Conservation (phyloP, 1,284 basidiomycete genomes). For the Phellopilus nigrolimitatus region DNA sequence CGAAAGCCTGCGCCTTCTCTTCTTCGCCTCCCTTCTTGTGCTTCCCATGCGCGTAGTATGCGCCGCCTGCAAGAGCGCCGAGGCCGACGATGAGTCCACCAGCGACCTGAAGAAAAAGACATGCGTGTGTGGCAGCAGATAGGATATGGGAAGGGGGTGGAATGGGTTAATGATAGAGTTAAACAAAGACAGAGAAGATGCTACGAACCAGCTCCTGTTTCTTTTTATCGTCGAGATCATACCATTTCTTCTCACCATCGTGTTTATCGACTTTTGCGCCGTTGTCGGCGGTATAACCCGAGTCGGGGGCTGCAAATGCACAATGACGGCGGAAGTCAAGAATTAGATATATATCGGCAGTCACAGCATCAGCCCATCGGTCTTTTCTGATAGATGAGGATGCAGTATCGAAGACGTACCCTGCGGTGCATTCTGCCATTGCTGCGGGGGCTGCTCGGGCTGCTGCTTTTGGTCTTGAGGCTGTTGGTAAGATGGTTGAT, state of each 20-base stretch:
- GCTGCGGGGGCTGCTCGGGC: conserved; percentile 6
- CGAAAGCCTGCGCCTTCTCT: conserved; percentile 51
- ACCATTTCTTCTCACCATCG: conserved; percentile 54
- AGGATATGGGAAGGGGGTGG: background rate
- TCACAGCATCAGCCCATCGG: background rate
- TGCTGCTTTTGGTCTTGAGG: conserved; percentile 16
- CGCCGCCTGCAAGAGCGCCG: conserved; percentile 43
- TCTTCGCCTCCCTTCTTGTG: conserved; percentile 56
- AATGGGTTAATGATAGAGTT: background rate
- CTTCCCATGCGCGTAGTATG: conserved; percentile 44
- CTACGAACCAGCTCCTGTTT: conserved; percentile 50
- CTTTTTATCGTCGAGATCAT: conserved; percentile 50
- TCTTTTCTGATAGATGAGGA: background rate
- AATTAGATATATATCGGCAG: background rate
- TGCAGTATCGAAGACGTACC: background rate
- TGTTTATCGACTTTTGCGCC: conserved; percentile 38
- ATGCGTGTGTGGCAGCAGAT: background rate
- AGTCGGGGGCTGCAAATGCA: conserved; percentile 17
- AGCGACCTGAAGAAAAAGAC: conserved; percentile 59
- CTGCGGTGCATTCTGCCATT: conserved; percentile 9
- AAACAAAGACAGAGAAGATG: background rate
- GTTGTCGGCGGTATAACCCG: conserved; percentile 31
- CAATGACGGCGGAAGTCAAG: conserved; percentile 18
- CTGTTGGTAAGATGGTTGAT: conserved; percentile 29
- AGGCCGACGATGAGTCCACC: conserved; percentile 56